phyloP scores from a whole-genome alignment of 257 asterid species.

The Solanum corneliomulleri region DNA sequence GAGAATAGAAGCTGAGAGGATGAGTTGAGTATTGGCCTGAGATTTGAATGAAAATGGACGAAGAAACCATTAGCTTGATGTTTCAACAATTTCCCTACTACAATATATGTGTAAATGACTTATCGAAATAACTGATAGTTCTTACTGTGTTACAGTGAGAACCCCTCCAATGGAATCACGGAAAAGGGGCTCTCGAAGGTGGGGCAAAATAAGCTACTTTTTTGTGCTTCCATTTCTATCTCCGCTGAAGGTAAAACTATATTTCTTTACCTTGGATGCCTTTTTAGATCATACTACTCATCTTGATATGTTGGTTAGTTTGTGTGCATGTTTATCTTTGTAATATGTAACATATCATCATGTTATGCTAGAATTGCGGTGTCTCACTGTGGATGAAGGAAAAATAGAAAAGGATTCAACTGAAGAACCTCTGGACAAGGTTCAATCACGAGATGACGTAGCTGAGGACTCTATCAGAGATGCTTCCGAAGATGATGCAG shows the following conservation, averaged over 20 bases:
- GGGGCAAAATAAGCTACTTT: background rate
- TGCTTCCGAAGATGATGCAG: background rate
- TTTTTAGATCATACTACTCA: background rate
- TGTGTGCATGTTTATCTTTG: background rate
- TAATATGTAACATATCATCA: background rate
- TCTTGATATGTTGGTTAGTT: background rate
- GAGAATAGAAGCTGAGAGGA: background rate
- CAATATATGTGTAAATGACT: background rate
- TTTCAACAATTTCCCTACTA: background rate
- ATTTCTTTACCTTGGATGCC: background rate
- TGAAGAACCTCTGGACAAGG: background rate
- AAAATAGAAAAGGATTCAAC: background rate
- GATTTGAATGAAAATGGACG: background rate
- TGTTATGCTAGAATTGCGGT: background rate
- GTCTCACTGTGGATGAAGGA: background rate
- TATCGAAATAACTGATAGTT: background rate
- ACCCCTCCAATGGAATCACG: background rate
- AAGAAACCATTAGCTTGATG: background rate
- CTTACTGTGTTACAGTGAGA: background rate
- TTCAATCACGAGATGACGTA: background rate
- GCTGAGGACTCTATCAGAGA: background rate
- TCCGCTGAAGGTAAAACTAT: background rate
- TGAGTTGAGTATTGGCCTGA: background rate
- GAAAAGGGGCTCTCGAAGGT: background rate
- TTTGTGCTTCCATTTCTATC: slow-evolving; percentile 7